Conservation (phyloP, 2,329 filamentous ascomycete species). For the Calonectria pteridis region DNA sequence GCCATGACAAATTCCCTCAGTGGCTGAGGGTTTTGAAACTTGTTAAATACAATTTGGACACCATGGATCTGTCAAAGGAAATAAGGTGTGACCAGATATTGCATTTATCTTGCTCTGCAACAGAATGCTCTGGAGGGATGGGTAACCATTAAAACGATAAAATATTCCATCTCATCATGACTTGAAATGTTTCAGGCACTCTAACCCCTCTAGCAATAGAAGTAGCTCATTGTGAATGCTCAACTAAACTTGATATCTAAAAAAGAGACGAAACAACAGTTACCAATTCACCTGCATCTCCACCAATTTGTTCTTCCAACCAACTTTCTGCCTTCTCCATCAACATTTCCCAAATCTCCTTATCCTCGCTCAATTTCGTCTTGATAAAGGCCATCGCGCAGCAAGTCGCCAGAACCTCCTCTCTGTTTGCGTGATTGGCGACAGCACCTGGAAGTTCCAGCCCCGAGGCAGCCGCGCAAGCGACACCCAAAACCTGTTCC, state of each 20-base stretch:
- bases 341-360: constrained; percentile 74
- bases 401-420: constrained; percentile 43
- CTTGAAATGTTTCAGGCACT: too few relatives aligned
- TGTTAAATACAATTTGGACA: neutral
- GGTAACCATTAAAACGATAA: neutral
- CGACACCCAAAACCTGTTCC: constrained; percentile 40
- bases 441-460: constrained; percentile 15
- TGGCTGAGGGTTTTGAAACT: too few relatives aligned
- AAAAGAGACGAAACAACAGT: neutral
- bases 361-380: constrained; percentile 54
- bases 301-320: constrained; percentile 49
- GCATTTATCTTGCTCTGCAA: too few relatives aligned
- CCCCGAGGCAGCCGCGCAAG: neutral
- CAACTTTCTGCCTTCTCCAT: constrained; percentile 69
- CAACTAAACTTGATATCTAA: neutral
- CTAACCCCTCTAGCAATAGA: neutral
- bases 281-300: neutral
- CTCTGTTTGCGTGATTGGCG: neutral
- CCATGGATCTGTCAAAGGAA: too few relatives aligned
- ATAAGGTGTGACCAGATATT: too few relatives aligned
- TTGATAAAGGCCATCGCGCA: constrained; percentile 56
- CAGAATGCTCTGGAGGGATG: too few relatives aligned
- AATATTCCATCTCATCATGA: neutral
- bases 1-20: too few relatives aligned
- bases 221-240: neutral